Conservation (phyloP, 805 yeast genomes). For the Blastobotrys terrestris region DNA sequence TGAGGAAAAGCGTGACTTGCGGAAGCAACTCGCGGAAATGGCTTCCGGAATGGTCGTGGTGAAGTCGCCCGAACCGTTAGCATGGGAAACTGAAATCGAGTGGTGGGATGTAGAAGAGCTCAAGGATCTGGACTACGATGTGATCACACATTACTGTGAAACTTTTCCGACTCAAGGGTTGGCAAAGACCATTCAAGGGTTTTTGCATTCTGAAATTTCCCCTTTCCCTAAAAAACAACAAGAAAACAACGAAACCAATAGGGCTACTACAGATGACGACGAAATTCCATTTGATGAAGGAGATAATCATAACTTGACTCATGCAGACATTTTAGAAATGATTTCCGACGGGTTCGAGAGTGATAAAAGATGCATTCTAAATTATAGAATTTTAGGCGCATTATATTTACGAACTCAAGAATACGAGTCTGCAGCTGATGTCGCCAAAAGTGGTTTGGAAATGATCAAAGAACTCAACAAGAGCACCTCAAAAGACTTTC, state of each 20-base stretch:
- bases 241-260: slow-evolving; percentile 5
- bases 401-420: slow-evolving; percentile 56
- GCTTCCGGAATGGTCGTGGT: slow-evolving; percentile 70
- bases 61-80: slow-evolving; percentile 50
- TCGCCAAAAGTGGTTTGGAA: slow-evolving; percentile 55
- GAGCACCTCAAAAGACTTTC: slow-evolving; percentile 39
- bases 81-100: slow-evolving; percentile 72
- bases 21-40: slow-evolving; percentile 44
- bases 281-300: slow-evolving; percentile 17
- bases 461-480: slow-evolving; percentile 37
- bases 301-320: slow-evolving; percentile 20
- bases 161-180: slow-evolving; percentile 57
- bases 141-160: slow-evolving; percentile 46
- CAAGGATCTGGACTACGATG: slow-evolving; percentile 41
- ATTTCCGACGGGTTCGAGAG: slow-evolving; percentile 46
- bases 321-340: slow-evolving; percentile 46
- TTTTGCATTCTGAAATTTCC: slow-evolving; percentile 60
- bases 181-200: slow-evolving; percentile 57
- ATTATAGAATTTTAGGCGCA: slow-evolving; percentile 57
- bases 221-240: slow-evolving; percentile 39
- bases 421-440: slow-evolving; percentile 54
- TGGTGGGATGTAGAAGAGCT: slow-evolving; percentile 57
- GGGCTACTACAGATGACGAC: slow-evolving; percentile 11
- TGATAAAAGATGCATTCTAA: slow-evolving; percentile 43
- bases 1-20: slow-evolving; percentile 34